Base-by-base conservation (phyloP, 176 grass and related monocot genomes). In the Oryza nivara region DNA sequence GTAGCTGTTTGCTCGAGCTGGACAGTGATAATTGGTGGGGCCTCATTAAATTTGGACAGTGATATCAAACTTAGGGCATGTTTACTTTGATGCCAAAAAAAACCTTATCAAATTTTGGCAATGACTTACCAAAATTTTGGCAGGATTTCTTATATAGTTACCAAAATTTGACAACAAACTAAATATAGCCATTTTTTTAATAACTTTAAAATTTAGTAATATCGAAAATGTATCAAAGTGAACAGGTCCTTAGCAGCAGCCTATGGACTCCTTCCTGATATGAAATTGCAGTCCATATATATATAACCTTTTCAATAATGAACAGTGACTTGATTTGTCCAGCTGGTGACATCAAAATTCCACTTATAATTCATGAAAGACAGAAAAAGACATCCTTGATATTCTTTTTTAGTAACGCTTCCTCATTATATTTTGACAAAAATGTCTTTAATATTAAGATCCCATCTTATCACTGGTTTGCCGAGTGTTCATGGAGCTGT, bases 1-100 rank as follows among this genome's bases (percentile, higher is more conserved):
- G 7, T 74, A 75, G 77, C 61, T 75, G 70, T 81, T 75, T 67
- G 23, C 32, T 87, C 54, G 85, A 81, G 70, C 60, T 86, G 77
- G 70, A 66, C 70, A 75, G 61, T 54, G 70, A 79, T 52, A 79
- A 72, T 49, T 79, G 44, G 30, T 67, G 45, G 60, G 35, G 2
- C 32, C 60, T 10, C 61, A 75, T 74, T 86, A 68, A 86, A 58
- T 67, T 51, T 74, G 61, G 85, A 81, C 61, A 81, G 61, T 56
- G 85, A 74, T 73, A 52, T 54, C 28, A 79, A 80, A 16, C 19
- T 49, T 79, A 30, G 28, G 28, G 26, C 26, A 26, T 26, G 1
- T 26, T 26, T 1, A 26, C 26, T 26, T 26, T 26, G 26, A 1
- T 26, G 26, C 25, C 25, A 23, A 26, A 26, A 26, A 26, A 1